phyloP scores from a whole-genome alignment of 805 yeast genomes.

The Candida sonorensis region DNA sequence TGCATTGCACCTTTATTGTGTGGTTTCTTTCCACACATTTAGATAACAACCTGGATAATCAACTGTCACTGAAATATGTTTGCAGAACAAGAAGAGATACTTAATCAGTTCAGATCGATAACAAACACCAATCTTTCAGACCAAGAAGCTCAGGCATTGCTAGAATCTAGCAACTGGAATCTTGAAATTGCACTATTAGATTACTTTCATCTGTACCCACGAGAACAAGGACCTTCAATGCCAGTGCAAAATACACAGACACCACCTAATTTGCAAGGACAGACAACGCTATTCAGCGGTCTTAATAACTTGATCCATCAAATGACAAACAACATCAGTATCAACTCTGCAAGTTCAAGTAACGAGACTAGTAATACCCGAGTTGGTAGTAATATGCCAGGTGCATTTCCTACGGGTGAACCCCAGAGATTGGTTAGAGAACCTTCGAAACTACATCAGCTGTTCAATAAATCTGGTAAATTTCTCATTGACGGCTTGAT shows the following conservation, averaged over 20 bases:
- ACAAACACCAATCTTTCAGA: conserved; percentile 10
- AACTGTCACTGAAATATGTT: conserved; percentile 2
- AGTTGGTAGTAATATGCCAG: no score
- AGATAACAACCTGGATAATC: no score
- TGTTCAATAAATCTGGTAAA: conserved; percentile 8
- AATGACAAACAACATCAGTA: no score
- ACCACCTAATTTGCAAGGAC: no score
- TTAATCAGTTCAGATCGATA: conserved; percentile 15
- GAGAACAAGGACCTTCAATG: conserved; percentile 9
- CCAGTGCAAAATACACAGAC: conserved; percentile 5
- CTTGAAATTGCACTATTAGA: conserved; percentile 19
- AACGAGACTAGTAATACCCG: no score
- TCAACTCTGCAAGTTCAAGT: no score
- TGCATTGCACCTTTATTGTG: no score
- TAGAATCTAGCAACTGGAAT: conserved; percentile 21
- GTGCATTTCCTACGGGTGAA: conserved; percentile 14
- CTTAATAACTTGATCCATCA: no score
- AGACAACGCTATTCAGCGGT: no score
- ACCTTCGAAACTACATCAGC: conserved; percentile 19
- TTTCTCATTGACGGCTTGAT: conserved; percentile 9
- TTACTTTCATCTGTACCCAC: conserved; percentile 18
- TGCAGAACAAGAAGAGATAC: conserved; percentile 12
- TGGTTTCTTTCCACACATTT: no score
- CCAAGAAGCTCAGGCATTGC: conserved; percentile 13
- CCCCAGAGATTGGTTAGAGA: conserved; percentile 3